Evolutionary conservation across 2,329 filamentous ascomycete genomes (phyloP), one percentile per base, ranked within the genome.

Genomic region (Aspergillus sp.): DNA sequence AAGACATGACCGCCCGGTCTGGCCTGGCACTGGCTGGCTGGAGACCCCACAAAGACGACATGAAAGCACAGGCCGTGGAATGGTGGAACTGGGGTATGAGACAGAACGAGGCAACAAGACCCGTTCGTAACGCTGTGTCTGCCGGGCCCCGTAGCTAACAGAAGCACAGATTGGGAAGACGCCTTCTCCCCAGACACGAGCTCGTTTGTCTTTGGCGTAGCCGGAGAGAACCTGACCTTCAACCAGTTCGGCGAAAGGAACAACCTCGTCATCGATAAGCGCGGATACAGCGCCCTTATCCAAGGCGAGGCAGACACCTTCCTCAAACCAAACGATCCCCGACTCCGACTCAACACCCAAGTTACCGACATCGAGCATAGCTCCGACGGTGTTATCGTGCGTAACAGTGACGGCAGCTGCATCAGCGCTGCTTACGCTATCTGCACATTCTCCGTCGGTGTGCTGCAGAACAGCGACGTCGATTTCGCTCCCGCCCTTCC

Each of bases 401-500:
- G 76, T 49, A 82, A 79, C 25, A 70, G 78, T 2, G 80, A 86
- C 55, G 84, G 83, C 2, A 79, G 72, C 54, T 88, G 86, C 62
- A 73, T 88, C 19, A 70, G 78, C 46, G 86, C 86, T 1, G 81
- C 82, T 6, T 86, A 87, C 61, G 87, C 86, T 1, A 82, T 90
- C 59, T 82, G 81, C 64, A 90, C 87, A 0, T 89, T 90, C 69
- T 87, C 85, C 0, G 72, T 90, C 0, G 87, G 88, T 1, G 87
- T 90, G 0, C 75, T 90, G 1, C 87, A 90, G 66, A 83, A 85
- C 60, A 78, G 85, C 3, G 79, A 76, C 0, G 80, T 90, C 1
- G 69, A 72, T 0, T 90, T 90, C 67, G 67, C 76, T 11, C 87
- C 88, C 0, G 63, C 73, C 5, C 75, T 90, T 0, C 88, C 87